A percentile compares a stretch with the other conserved stretches of the same genome.
Conservation (phyloP, 1,284 basidiomycete species). For the Microbotryum saponariae region DNA sequence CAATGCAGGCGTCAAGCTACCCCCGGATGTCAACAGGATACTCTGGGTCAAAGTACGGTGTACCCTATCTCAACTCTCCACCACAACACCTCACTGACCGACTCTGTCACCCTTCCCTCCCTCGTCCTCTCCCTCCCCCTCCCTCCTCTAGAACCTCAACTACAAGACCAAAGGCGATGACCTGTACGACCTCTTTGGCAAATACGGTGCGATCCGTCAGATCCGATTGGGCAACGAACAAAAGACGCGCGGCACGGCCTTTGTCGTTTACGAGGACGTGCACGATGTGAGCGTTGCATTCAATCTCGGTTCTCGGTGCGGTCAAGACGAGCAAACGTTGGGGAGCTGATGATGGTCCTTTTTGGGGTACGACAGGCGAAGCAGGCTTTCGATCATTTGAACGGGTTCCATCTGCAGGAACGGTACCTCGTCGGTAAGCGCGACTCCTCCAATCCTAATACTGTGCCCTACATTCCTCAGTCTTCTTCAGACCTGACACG, state of each 20-base stretch:
- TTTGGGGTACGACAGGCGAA: conserved; percentile 47
- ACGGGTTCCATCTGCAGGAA: conserved; percentile 96
- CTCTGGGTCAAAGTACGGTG: conserved; percentile 35
- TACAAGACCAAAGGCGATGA: conserved; percentile 87
- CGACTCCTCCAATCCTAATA: not conserved
- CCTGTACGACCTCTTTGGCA: conserved; percentile 93
- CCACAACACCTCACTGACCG: not conserved
- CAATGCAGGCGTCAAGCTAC: conserved; percentile 23
- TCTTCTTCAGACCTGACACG: not conserved
- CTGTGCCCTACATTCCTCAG: not conserved
- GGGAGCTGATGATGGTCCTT: conserved; percentile 5
- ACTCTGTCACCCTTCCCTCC: not conserved
- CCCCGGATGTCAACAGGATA: conserved; percentile 36
- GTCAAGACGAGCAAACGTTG: not conserved
- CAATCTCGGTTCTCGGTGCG: not conserved
- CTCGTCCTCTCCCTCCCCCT: not conserved
- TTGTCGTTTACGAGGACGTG: conserved; percentile 53
- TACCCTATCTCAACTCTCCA: not conserved
- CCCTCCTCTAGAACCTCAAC: conserved; percentile 61
- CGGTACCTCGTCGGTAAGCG: conserved; percentile 65
- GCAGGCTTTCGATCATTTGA: conserved; percentile 90
- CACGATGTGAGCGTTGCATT: conserved; percentile 36
- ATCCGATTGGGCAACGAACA: conserved; percentile 84
- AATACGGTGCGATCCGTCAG: conserved; percentile 94
- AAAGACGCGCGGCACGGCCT: conserved; percentile 93